A percentile compares a stretch with the other conserved stretches of the same genome.
phyloP scores from a whole-genome alignment of 2,329 filamentous ascomycete genomes.

The Beauveria sp. region DNA sequence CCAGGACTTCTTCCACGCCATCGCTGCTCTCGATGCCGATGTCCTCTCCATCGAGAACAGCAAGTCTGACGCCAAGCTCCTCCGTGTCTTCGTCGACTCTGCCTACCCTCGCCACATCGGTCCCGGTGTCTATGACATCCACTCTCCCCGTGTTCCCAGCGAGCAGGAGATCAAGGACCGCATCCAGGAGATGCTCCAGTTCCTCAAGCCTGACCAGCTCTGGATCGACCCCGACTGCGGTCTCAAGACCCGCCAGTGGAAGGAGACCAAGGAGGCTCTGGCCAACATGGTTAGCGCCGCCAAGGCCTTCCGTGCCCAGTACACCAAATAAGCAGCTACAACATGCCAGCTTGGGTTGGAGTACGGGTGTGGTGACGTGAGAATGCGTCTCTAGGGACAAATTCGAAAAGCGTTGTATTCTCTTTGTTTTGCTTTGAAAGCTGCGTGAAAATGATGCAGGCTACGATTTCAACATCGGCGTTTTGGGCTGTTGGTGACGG shows the following conservation, averaged over 20 bases:
- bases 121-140: constrained; percentile 99
- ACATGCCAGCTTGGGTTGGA: not conserved
- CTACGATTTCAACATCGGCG: constrained; percentile 55
- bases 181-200: constrained; percentile 95
- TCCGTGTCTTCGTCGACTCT: constrained; percentile 97
- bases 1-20: constrained; percentile 99
- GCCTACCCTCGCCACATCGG: constrained; percentile 96
- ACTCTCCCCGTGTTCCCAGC: constrained; percentile 93
- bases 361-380: not conserved
- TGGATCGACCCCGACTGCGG: constrained; percentile 99
- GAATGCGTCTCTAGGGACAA: constrained; percentile 15
- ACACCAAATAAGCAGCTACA: constrained; percentile 51
- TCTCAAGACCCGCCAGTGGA: constrained; percentile 98
- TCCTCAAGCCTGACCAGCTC: constrained; percentile 96
- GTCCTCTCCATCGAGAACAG: constrained; percentile 99
- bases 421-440: constrained; percentile 19
- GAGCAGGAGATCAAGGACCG: constrained; percentile 98
- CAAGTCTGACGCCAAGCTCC: constrained; percentile 99
- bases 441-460: constrained; percentile 29
- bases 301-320: constrained; percentile 92
- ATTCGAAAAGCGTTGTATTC: constrained; percentile 11
- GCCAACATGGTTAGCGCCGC: constrained; percentile 97
- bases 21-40: constrained; percentile 94
- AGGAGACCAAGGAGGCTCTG: constrained; percentile 94
- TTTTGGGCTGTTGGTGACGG: constrained; percentile 33